phyloP scores from a whole-genome alignment of 176 grass and related monocot species.

The Themeda triandra region DNA sequence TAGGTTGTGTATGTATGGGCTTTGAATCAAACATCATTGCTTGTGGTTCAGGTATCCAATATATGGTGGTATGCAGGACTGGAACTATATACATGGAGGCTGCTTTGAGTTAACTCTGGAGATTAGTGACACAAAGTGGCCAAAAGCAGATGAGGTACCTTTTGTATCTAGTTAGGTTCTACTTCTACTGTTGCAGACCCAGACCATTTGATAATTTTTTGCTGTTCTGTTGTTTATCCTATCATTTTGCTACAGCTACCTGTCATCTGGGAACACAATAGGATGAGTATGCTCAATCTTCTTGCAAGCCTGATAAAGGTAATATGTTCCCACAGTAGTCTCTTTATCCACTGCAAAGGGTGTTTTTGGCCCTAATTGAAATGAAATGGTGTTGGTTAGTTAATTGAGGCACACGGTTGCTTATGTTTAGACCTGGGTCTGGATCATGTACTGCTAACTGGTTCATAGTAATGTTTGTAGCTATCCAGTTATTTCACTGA shows the following conservation, averaged over 20 bases:
- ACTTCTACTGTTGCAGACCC: neutral
- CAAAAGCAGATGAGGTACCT: slow-evolving; percentile 80
- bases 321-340: slow-evolving; percentile 27
- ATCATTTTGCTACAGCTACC: slow-evolving; percentile 51
- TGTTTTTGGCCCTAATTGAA: neutral
- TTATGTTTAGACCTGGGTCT: slow-evolving; percentile 9
- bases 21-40: slow-evolving; percentile 22
- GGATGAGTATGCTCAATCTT: slow-evolving; percentile 92
- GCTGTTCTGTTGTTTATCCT: slow-evolving; percentile 23
- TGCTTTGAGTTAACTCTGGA: slow-evolving; percentile 99
- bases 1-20: neutral
- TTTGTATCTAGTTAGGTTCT: slow-evolving; percentile 18
- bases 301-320: slow-evolving; percentile 85
- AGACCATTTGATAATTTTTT: slow-evolving; percentile 3
- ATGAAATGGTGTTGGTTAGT: neutral
- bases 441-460: neutral
- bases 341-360: slow-evolving; percentile 2
- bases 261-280: slow-evolving; percentile 89
- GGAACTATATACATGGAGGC: slow-evolving; percentile 96
- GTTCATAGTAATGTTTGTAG: neutral
- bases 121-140: slow-evolving; percentile 92
- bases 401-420: neutral
- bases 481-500: neutral
- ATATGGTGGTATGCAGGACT: slow-evolving; percentile 99
- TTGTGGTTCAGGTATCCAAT: slow-evolving; percentile 81